A percentile compares a stretch with the other conserved stretches of the same genome.
Conservation (phyloP, 2,329 filamentous ascomycete genomes). For the Aspergillus brunneoviolaceus region DNA sequence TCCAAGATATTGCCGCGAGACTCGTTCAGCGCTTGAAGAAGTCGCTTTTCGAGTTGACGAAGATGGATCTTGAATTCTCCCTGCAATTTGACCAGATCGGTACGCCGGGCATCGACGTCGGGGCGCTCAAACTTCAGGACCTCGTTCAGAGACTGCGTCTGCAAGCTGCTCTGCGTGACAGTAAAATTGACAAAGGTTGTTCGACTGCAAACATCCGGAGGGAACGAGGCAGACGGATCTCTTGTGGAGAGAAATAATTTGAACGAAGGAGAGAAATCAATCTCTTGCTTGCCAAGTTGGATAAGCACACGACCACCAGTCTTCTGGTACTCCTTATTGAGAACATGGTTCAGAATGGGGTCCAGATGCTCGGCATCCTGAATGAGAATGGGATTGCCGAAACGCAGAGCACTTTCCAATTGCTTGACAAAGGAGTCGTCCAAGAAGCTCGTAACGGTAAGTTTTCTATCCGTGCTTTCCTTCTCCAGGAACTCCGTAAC, state of each 20-base stretch:
- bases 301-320: slow-evolving; percentile 97
- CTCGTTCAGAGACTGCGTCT: slow-evolving; percentile 96
- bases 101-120: slow-evolving; percentile 92
- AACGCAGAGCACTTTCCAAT: slow-evolving; percentile 91
- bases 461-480: slow-evolving; percentile 86
- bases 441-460: slow-evolving; percentile 96
- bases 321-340: slow-evolving; percentile 99
- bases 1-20: slow-evolving; percentile 97
- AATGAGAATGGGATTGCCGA: slow-evolving; percentile 97
- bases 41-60: slow-evolving; percentile 87
- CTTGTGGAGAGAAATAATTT: slow-evolving; percentile 91
- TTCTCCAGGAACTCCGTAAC: slow-evolving; percentile 94
- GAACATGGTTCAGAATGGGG: slow-evolving; percentile 94
- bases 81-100: slow-evolving; percentile 97
- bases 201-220: slow-evolving; percentile 94
- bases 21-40: slow-evolving; percentile 93
- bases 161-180: slow-evolving; percentile 96
- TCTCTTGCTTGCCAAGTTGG: slow-evolving; percentile 97
- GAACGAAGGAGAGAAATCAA: slow-evolving; percentile 97
- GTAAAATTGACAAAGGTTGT: slow-evolving; percentile 99
- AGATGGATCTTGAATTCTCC: slow-evolving; percentile 99
- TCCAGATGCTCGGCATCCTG: slow-evolving; percentile 97
- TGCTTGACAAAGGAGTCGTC: slow-evolving; percentile 98
- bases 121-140: slow-evolving; percentile 96
- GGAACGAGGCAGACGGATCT: slow-evolving; percentile 92